These are phyloP conservation scores for Pseudogymnoascus sp. DNA, from an alignment of 2,329 filamentous ascomycete species.

Conservation along the genomic window DNA sequence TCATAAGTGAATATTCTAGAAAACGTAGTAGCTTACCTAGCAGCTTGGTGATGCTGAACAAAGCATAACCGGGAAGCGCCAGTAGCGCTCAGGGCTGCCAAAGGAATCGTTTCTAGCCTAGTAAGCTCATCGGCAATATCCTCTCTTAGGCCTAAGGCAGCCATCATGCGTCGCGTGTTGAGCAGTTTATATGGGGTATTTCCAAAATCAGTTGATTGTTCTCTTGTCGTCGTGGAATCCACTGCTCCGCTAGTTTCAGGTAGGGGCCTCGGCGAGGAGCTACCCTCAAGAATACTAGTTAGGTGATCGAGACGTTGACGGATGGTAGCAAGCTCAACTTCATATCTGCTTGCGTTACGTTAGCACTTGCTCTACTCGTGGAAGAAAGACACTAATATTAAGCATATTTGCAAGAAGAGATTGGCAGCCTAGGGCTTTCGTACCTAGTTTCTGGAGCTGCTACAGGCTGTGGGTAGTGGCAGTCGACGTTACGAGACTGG, in stretches of 20 bases:
- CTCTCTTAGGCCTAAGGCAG: not conserved
- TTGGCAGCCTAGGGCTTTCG: not conserved
- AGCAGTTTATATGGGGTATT: not conserved
- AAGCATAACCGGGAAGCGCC: slow-evolving; percentile 14
- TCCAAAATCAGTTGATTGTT: not conserved
- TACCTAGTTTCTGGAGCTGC: not conserved
- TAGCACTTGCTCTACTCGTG: not conserved
- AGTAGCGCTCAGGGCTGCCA: not conserved
- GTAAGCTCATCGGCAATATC: not conserved
- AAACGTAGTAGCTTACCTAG: slow-evolving; percentile 1
- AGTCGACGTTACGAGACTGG: not conserved
- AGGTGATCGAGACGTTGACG: not conserved
- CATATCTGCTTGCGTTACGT: not conserved
- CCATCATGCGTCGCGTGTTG: not conserved
- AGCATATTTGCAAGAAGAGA: not conserved
- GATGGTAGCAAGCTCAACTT: not conserved
- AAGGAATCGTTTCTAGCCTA: not conserved
- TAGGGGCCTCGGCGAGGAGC: not conserved
- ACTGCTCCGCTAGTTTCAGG: not conserved
- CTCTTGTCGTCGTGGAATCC: not conserved
- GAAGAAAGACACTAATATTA: not conserved
- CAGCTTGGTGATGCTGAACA: slow-evolving; percentile 18
- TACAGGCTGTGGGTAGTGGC: not conserved
- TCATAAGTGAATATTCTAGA: not conserved
- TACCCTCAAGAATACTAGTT: not conserved